Evolutionary conservation across 805 yeast species (phyloP).

Genomic region (Candida sonorensis): DNA sequence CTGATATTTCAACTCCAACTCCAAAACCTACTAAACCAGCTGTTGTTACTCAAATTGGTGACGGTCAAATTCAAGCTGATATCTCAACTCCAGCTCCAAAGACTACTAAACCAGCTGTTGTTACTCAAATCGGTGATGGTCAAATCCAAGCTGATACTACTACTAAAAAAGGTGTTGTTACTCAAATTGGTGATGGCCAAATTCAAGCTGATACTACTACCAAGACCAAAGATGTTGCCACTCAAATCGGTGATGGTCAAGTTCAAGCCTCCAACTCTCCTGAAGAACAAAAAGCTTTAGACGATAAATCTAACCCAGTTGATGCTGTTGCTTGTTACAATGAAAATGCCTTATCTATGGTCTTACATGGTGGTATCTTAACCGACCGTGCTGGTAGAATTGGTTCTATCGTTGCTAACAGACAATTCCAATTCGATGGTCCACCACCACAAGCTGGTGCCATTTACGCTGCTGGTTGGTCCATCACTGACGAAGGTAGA

Average conservation of each 20-base stretch:
- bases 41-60: constrained; percentile 48
- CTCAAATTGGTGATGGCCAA: constrained; percentile 31
- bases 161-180: constrained; percentile 29
- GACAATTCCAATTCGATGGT: constrained; percentile 62
- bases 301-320: constrained; percentile 26
- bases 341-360: constrained; percentile 36
- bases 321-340: constrained; percentile 30
- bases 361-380: constrained; percentile 34
- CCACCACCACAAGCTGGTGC: constrained; percentile 61
- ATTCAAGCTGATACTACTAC: constrained; percentile 32
- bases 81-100: constrained; percentile 24
- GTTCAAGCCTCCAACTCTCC: constrained; percentile 29
- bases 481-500: constrained; percentile 37
- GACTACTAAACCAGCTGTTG: constrained; percentile 27
- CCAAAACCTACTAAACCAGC: constrained; percentile 15
- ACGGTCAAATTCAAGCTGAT: constrained; percentile 45
- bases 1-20: constrained; percentile 24
- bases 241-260: constrained; percentile 35
- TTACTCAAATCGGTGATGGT: constrained; percentile 21
- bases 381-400: constrained; percentile 43
- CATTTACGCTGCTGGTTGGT: constrained; percentile 47
- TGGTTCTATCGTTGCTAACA: constrained; percentile 55
- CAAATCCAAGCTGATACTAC: constrained; percentile 24
- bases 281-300: constrained; percentile 17
- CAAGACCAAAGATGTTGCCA: constrained; percentile 29